These are phyloP conservation scores for Globisporangium alternatum DNA, from an alignment of 352 stramenopile genomes.

Conservation along the genomic window DNA sequence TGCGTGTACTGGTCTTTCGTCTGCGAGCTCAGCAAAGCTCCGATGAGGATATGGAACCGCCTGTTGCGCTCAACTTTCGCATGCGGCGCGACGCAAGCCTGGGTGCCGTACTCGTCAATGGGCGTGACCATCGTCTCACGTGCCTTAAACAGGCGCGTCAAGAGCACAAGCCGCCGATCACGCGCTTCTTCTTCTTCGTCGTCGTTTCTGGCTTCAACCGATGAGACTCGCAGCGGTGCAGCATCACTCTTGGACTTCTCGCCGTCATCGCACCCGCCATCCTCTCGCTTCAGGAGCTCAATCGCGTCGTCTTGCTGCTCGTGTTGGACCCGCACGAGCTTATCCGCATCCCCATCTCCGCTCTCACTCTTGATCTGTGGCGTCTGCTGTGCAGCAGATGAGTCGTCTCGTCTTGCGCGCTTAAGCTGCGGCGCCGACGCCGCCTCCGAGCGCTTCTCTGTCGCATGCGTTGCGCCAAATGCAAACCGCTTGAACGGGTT, in stretches of 20 bases:
- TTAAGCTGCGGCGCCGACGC: background rate
- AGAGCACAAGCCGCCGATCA: constrained; percentile 30
- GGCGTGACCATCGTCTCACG: constrained; percentile 36
- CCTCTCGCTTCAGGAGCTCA: background rate
- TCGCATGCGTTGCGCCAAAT: constrained; percentile 22
- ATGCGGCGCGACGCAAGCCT: constrained; percentile 43
- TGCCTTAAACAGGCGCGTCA: constrained; percentile 36
- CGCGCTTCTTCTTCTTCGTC: background rate
- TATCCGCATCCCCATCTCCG: background rate
- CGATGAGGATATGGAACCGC: constrained; percentile 67
- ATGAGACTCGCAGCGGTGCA: background rate
- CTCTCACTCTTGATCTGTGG: background rate
- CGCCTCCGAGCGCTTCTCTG: constrained; percentile 12
- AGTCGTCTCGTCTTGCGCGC: constrained; percentile 14
- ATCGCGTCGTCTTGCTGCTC: background rate
- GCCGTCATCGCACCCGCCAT: background rate
- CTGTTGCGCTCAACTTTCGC: constrained; percentile 10
- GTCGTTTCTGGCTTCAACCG: background rate
- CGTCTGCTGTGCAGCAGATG: background rate
- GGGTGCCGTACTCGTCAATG: constrained; percentile 69
- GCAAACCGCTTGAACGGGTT: constrained; percentile 74
- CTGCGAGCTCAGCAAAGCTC: constrained; percentile 67
- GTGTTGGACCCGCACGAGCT: background rate
- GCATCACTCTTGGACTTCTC: background rate
- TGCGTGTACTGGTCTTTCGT: constrained; percentile 69